Evolutionary conservation across 306 rosid species (phyloP), one percentile per base, ranked within the genome.

Genomic region (Cyclanthera cordifolia): DNA sequence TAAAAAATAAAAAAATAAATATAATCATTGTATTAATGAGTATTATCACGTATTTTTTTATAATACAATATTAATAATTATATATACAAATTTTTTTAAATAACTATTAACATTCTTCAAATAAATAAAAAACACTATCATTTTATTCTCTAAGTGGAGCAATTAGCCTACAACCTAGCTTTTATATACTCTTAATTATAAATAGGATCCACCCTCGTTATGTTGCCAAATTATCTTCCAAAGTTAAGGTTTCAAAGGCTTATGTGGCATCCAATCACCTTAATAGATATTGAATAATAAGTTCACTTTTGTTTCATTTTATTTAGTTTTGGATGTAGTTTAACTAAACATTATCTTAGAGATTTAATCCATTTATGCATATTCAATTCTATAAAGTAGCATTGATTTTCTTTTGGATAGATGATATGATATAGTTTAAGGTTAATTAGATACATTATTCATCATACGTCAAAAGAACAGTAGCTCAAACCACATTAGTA

Each of bases 121-220:
- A n/a, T n/a, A n/a, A n/a, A n/a, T n/a, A n/a, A n/a, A n/a, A n/a
- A n/a, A n/a, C n/a, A n/a, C n/a, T n/a, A n/a, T n/a, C n/a, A n/a
- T 58, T 17, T 34, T 8, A 32, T 37, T n/a, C 67, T 2, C 16
- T 10, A 60, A 59, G 66, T 59, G 66, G 66, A 46, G n/a, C 48
- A 59, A 59, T 27, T 27, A 59, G 4, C 48, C 67, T 32, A 59
- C 47, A 59, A 59, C 32, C 45, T 59, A 0, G 17, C 3, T 32
- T 32, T 5, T 63, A 19, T 61, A 20, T 2, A 39, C 1, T 41
- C 13, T 37, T 5, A n/a, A n/a, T n/a, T n/a, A 10, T 63, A 51
- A 63, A n/a, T n/a, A 63, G 69, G 69, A 39, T 63, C 69, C 51
- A 63, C 51, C 41, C 39, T 20, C 30, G 12, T 63, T 39, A 39